These are phyloP conservation scores for Pulicaria dysenterica DNA, from an alignment of 129 eudicot genomes.

Conservation along the genomic window DNA sequence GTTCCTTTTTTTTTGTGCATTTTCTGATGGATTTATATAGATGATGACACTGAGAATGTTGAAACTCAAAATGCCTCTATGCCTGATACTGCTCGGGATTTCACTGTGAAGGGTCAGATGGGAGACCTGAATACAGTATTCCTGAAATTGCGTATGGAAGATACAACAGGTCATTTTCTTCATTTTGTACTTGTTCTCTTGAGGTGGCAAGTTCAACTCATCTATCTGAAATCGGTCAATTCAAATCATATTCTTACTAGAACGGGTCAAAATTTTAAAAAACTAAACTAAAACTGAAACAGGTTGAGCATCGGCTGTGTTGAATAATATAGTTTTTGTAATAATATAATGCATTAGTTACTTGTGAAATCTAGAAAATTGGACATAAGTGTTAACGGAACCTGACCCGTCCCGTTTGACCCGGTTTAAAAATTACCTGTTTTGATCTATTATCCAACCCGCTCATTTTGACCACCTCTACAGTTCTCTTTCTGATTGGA, in stretches of 20 bases:
- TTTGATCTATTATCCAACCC: not conserved
- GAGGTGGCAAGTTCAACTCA: not conserved
- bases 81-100: slow-evolving; percentile 57
- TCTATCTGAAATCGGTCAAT: not conserved
- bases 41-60: slow-evolving; percentile 19
- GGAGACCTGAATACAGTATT: slow-evolving; percentile 75
- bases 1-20: not conserved
- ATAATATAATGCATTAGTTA: not conserved
- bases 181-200: not conserved
- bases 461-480: not conserved
- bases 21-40: not conserved
- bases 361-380: not conserved
- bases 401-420: not conserved
- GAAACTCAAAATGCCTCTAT: slow-evolving; percentile 9
- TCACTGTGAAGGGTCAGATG: slow-evolving; percentile 69
- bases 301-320: not conserved
- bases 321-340: not conserved
- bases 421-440: not conserved
- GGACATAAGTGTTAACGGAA: not conserved
- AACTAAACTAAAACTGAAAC: too few relatives aligned
- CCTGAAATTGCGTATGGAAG: slow-evolving; percentile 70
- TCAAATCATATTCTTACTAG: not conserved
- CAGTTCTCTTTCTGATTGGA: too few relatives aligned
- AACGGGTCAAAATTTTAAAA: not conserved
- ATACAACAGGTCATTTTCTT: slow-evolving; percentile 58